phyloP scores from a whole-genome alignment of 345 rosid species.

The Cochlearia excelsa region DNA sequence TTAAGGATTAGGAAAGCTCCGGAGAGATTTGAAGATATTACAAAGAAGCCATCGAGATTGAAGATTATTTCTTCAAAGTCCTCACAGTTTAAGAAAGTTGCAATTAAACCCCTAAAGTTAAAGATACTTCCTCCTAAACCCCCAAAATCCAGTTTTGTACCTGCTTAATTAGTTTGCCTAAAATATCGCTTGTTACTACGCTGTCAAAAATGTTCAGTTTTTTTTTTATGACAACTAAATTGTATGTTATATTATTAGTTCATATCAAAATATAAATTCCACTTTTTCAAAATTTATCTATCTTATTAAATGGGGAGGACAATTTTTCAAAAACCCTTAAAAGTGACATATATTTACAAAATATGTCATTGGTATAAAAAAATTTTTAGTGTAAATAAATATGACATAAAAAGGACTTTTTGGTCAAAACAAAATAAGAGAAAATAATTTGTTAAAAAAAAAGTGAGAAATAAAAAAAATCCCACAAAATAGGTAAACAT shows the following conservation, averaged over 20 bases:
- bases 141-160: conserved; percentile 1
- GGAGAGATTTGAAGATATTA: neutral
- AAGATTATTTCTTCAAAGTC: conserved; percentile 8
- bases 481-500: no score
- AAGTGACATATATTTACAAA: no score
- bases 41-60: conserved; percentile 10
- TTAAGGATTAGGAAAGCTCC: conserved; percentile 22
- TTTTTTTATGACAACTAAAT: no score
- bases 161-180: neutral
- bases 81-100: conserved; percentile 4
- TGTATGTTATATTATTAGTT: neutral
- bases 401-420: no score
- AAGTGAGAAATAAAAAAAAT: no score
- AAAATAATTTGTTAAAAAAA: no score
- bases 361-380: no score
- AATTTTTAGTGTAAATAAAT: no score
- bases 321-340: no score
- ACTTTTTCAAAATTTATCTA: neutral
- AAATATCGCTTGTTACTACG: neutral
- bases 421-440: no score
- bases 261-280: neutral
- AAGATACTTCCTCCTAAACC: conserved; percentile 14
- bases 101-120: neutral
- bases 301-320: no score
- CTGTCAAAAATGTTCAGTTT: neutral